Conservation (phyloP, 2,329 filamentous ascomycete genomes). For the Alternaria hordeiaustralica region DNA sequence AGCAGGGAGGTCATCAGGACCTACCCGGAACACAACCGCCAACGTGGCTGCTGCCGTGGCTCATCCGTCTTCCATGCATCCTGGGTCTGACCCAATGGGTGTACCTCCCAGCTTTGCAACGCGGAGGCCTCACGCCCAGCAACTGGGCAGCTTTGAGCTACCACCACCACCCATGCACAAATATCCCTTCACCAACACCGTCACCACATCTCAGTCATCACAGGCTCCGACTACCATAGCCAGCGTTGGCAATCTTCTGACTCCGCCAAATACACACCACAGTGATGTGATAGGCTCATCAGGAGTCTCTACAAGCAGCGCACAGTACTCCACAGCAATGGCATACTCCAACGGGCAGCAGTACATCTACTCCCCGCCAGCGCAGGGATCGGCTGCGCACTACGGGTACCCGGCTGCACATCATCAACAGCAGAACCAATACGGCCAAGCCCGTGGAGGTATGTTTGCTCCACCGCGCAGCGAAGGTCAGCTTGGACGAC, state of each 20-base stretch:
- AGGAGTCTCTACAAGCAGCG: conserved; percentile 66
- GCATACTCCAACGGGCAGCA: conserved; percentile 66
- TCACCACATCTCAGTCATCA: conserved; percentile 53
- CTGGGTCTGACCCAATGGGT: conserved; percentile 66
- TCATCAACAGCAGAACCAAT: conserved; percentile 43
- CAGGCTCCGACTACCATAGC: conserved; percentile 55
- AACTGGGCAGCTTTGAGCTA: conserved; percentile 73
- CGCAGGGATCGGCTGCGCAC: conserved; percentile 62
- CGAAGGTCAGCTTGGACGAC: conserved; percentile 59
- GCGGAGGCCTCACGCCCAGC: conserved; percentile 72
- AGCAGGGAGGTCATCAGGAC: conserved; percentile 52
- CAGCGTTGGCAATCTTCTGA: conserved; percentile 68
- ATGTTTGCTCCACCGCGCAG: conserved; percentile 63
- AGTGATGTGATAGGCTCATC: conserved; percentile 68
- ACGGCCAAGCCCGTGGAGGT: conserved; percentile 46
- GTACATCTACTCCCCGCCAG: conserved; percentile 66
- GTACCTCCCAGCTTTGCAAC: conserved; percentile 71
- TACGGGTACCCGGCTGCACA: conserved; percentile 58
- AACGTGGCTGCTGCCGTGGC: conserved; percentile 69
- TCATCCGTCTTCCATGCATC: conserved; percentile 67
- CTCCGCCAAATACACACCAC: conserved; percentile 65
- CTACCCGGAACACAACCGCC: conserved; percentile 55
- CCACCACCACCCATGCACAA: conserved; percentile 65
- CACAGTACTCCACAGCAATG: conserved; percentile 61
- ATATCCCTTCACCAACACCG: conserved; percentile 53